Percentiles rank a stretch among this genome's conserved stretches.
phyloP scores from a whole-genome alignment of 208 protist genomes.

The Novymonas esmeraldas region DNA sequence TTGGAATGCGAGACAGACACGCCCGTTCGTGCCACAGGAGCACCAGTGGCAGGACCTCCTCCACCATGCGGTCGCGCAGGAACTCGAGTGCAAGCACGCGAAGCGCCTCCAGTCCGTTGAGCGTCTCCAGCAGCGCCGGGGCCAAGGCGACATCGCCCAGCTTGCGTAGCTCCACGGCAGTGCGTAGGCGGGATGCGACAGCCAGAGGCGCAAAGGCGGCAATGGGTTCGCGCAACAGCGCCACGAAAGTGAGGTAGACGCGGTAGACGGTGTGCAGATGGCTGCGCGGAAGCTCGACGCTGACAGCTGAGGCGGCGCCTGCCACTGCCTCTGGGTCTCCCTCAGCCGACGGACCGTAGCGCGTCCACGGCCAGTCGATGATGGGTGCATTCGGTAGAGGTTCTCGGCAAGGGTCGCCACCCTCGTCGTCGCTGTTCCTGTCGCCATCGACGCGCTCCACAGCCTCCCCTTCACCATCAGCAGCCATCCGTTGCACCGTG shows the following conservation, averaged over 20 bases:
- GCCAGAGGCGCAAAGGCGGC: conserved; percentile 38
- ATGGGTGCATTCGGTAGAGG: conserved; percentile 16
- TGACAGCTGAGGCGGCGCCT: no score
- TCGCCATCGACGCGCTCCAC: no score
- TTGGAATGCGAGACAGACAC: conserved; percentile 64
- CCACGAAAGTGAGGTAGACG: conserved; percentile 71
- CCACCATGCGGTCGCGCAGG: conserved; percentile 66
- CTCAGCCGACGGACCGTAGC: not conserved
- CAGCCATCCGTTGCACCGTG: conserved; percentile 4
- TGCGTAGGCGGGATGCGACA: conserved; percentile 31
- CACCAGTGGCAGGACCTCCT: conserved; percentile 74
- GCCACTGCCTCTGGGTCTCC: not conserved
- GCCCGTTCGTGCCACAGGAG: conserved; percentile 81
- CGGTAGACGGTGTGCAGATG: conserved; percentile 84
- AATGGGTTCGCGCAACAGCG: conserved; percentile 78
- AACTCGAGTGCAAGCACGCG: conserved; percentile 66
- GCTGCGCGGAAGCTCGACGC: conserved; percentile 68
- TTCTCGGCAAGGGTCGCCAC: conserved; percentile 11
- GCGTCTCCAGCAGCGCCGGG: conserved; percentile 49
- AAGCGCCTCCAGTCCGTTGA: conserved; percentile 64
- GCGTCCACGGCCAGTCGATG: conserved; percentile 45
- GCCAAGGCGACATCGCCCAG: conserved; percentile 57
- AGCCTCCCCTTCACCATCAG: conserved; percentile 24
- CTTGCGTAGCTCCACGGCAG: conserved; percentile 50
- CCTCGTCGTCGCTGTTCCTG: conserved; percentile 12